Evolutionary conservation across 2,329 filamentous ascomycete species (phyloP), one percentile per base, ranked within the genome.

Genomic region (Aspergillus sp.): DNA sequence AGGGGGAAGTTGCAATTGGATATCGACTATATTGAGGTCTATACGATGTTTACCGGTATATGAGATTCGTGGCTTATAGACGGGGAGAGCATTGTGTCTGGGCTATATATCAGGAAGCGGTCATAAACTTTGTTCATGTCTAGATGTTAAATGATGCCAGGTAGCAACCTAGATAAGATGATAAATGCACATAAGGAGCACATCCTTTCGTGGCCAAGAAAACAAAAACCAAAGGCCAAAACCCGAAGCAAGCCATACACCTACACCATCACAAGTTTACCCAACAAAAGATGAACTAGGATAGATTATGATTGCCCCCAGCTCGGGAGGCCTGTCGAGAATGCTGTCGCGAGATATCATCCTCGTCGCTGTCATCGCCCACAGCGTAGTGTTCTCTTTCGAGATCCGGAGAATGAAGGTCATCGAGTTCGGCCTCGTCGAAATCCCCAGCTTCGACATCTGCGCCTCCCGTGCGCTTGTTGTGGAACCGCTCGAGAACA

Each of bases 371-470:
- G 53, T 78, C 81, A 39, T 77, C 80, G 2, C 81, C 83, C 27
- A 84, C 70, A 54, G 80, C 78, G 68, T 83, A 84, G 39, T 78
- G 73, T 39, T 75, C 78, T 38, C 68, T 69, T 3, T 73, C 68
- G 50, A 70, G 54, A 42, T 68, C 71, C n/a, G 71, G 68, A 21
- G 71, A 70, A 65, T 80, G 76, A 36, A 86, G 68, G 61, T 85
- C 80, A 68, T 88, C 85, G 19, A 88, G 73, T 69, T 88, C 86
- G 2, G 81, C 76, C 69, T 88, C 86, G 62, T 88, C 85, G 69
- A 86, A 88, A 66, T 86, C 84, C 15, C 83, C 84, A 27, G 84
- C 84, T 71, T 88, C 86, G 19, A 88, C 74, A 70, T 88, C 86
- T 27, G 70, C 70, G 52, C 72, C 72, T 57, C 70, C 70, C 30